Base-by-base conservation (phyloP, 2,329 filamentous ascomycete species). In the Aspergillus amoenus region DNA sequence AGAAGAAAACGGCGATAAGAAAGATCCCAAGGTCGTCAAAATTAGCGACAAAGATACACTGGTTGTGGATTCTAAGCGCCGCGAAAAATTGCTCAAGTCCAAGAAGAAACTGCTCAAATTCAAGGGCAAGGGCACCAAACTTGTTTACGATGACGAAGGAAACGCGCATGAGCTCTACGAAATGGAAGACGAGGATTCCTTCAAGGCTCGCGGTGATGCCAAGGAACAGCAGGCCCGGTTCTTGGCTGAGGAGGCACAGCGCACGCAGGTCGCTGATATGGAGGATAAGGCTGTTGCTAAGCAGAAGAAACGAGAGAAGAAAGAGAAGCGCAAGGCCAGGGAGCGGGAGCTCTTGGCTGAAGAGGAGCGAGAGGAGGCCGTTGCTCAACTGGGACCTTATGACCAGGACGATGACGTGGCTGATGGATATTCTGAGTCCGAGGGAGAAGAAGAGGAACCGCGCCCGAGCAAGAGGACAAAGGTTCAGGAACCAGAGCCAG, bases 101-200 rank as follows among this genome's bases (percentile, higher is more conserved):
- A 97, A 97, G 82, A 96, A 96, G 82, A 90, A 95, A 75, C 84
- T 97, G 63, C 83, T 91, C 70, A 94, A 96, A 72, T 90, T 91
- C 80, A 95, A 92, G 80, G 90, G 91, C 69, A 89, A 88, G 70
- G 89, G 91, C 12, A 88, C 85, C 41, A 96, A 94, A 72, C 79
- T 97, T 7, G 82, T 97, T 5, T 99, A 93, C 72, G 93, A 97
- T 76, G 93, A 96, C 47, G 91, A 97, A 32, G 93, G 93, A 65
- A 87, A 89, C 60, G 82, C 92, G 3, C 92, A 94, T 73, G 85
- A 90, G 61, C 74, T 95, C 13, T 97, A 97, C 78, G 90, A 96
- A 72, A 86, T 99, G 64, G 88, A 93, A 70, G 85, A 90, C 73
- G 91, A 97, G 75, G 86, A 88, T 0, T 85, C 87, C 63, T 99